Base-by-base conservation (phyloP, 192 early-diverging fungal genomes). In the Umbelopsis isabellina region DNA sequence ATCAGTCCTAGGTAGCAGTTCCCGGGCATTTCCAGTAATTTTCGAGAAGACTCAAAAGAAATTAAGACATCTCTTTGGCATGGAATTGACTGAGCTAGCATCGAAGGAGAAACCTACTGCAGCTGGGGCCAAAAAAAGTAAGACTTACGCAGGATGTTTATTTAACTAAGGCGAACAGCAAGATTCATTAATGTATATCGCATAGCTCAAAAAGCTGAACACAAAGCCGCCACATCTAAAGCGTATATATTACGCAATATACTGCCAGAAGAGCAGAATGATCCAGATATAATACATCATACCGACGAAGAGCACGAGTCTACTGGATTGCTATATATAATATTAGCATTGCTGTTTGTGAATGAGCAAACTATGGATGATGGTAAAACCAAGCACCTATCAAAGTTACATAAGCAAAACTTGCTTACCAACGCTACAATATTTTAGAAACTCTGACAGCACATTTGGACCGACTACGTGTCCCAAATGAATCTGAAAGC, bases 81-180 rank as follows among this genome's bases (percentile, higher is more conserved):
- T 92, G 82, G 85, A 87, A 35, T 22, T 92, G 73, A 81, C 70
- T 8, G 87, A 88, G 58, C 70, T 91, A 21, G 82, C 83, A 1
- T 50, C 71, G 10, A 78, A 65, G 65, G 78, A 84, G 16, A 77
- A 72, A 16, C 25, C 41, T 1, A n/a, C 46, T 25, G 37, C 44
- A n/a, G 41, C 67, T 6, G 37, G 37, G 6, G 1, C 37, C 1
- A 41, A 41, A 10, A 41, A 41, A 41, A 0, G 16, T 45, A 21
- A 51, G 18, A 61, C 5, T 30, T 25, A 35, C 33, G 55, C 30
- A 15, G 30, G 30, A 30, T 61, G 0, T 61, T 61, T 35, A 35
- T 30, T 30, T 11, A 35, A 30, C 27, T 1, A 30, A 3, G 3
- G 27, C 27, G 27, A 22, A 45, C 61, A 69, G 46, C 73, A 72